Evolutionary conservation across 805 yeast genomes (phyloP), one percentile per base, ranked within the genome.

Genomic region (Priceomyces carsonii): DNA sequence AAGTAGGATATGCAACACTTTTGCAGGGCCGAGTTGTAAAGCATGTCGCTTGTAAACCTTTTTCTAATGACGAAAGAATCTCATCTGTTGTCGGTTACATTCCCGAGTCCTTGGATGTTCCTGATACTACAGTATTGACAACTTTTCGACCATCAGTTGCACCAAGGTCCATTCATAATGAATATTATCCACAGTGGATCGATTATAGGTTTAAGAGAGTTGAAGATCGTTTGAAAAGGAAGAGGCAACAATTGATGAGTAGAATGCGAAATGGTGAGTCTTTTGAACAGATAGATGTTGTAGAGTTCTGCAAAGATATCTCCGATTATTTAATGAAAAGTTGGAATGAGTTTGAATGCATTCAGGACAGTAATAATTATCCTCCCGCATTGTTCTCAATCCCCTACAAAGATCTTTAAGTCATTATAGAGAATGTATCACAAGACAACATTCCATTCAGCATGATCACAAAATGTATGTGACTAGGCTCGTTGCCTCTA

Each of bases 11-110:
- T 29, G 55, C 53, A 21, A 40, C 55, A 12, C 24, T 52, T 8
- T 35, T 52, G 19, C 57, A 52, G 35, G 57, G 55, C 10, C 44
- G 54, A 35, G 55, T 50, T 4, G 42, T 52, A 13, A 49, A 38
- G 32, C 57, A 52, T 35, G 43, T 52, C 19, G 57, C 55, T 1
- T 40, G 47, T 5, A 47, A 47, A 29, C 57, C 57, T 8, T 34
- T 44, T 3, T 45, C 59, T 14, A 57, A 59, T 31, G 55, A 51
- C 19, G 75, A 70, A 42, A 62, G 75, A 54, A 66, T 70, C 42
- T 65, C 73, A 2, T 50, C 66, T 3, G 72, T 70, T 26, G 65
- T 66, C 13, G 61, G 69, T 4, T 68, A 60, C 45, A 61, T 70
- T 48, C 72, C 75, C 18, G 59, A 57, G 32, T 59, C 64, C 37